A percentile compares a stretch with the other conserved stretches of the same genome.
Evolutionary conservation across 2,329 filamentous ascomycete species (phyloP).

Genomic region (Pseudogymnoascus sp.): DNA sequence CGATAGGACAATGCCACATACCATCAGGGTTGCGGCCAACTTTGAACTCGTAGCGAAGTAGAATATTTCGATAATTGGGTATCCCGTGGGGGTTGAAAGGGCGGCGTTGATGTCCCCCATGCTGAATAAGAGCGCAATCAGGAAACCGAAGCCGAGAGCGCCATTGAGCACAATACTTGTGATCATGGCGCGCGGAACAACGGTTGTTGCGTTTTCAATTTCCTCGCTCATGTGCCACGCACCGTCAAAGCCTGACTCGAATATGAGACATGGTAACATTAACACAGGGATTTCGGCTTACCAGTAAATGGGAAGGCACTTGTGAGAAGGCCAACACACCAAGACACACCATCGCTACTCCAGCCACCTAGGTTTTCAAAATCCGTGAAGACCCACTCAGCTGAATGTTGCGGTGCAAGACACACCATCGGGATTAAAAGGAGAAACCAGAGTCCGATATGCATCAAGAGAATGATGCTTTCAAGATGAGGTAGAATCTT

Average conservation of each 20-base stretch:
- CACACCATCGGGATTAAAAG: conserved; percentile 31
- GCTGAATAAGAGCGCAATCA: conserved; percentile 46
- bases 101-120: conserved; percentile 28
- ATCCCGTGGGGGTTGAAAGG: conserved; percentile 40
- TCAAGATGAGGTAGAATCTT: conserved; percentile 39
- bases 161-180: conserved; percentile 43
- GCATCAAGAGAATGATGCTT: conserved; percentile 40
- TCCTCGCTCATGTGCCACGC: conserved; percentile 36
- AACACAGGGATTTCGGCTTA: conserved; percentile 20
- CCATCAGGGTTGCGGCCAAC: conserved; percentile 29
- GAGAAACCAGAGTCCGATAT: conserved; percentile 35
- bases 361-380: conserved; percentile 44
- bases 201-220: conserved; percentile 39
- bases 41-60: conserved; percentile 35
- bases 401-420: conserved; percentile 36
- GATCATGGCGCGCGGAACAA: conserved; percentile 44
- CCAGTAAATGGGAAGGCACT: conserved; percentile 12
- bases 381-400: conserved; percentile 46
- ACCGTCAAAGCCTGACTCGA: conserved; percentile 14
- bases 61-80: conserved; percentile 53
- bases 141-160: conserved; percentile 45
- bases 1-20: conserved; percentile 16
- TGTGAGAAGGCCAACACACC: conserved; percentile 19
- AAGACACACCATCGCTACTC: conserved; percentile 36
- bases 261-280: conserved; percentile 13